Base-by-base conservation (phyloP, 441 rosid genomes). In the Brassica hybrid region DNA sequence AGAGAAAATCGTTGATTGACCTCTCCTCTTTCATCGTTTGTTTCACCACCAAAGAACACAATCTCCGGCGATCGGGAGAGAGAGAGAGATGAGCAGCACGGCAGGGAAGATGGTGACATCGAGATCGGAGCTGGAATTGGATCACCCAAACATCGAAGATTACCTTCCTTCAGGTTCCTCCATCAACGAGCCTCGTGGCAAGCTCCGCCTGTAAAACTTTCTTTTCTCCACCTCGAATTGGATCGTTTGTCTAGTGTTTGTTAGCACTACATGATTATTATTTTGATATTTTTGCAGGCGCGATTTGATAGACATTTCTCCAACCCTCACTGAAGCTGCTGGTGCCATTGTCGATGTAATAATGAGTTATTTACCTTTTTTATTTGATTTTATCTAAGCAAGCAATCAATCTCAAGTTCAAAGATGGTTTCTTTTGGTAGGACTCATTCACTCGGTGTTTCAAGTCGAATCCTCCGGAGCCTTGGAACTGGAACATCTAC, bases 401-500 rank as follows among this genome's bases (percentile, higher is more conserved):
- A n/a, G n/a, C n/a, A n/a, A n/a, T n/a, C n/a, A n/a, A n/a, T n/a
- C n/a, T 30, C 12, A 23, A 59, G n/a, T 43, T 1, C 0, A 32
- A 60, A 45, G 7, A 4, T 18, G 10, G 8, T 60, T 21, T 38
- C 6, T 25, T 43, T 67, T 75, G 65, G 74, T 86, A 96, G 98
- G 99, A 94, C 70, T 74, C 97, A 0, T 94, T 96, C 81, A 96
- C 99, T 3, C 75, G 98, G 65, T 96, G 99, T 84, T 96, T 96
- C 83, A 96, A 96, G 88, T 94, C 98, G 12, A 96, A 83, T 86
- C 88, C 96, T 16, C 95, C 90, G 0, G 99, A 96, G 69, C 98
- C 97, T 32, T 96, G 99, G 99, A 94, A 91, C 74, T 96, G 99
- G 98, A 94, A 96, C 78, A 76, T 96, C 30, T 96, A 91, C 75